Base-by-base conservation (phyloP, 805 yeast genomes). In the Kluyveromyces aestuarii region DNA sequence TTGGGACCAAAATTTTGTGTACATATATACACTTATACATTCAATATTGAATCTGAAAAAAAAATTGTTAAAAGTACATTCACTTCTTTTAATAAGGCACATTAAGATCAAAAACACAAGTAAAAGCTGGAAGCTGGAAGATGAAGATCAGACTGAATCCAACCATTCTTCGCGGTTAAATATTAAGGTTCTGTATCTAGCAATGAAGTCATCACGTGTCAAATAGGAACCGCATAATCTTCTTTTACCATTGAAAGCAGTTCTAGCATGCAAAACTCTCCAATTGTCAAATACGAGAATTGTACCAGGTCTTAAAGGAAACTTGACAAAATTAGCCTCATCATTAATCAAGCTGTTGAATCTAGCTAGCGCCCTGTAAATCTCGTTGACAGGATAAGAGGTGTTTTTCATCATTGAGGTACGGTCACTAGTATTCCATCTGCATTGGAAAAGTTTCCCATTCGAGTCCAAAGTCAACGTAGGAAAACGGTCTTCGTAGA, bases 391-490 rank as follows among this genome's bases (percentile, higher is more conserved):
- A 10, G 68, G 67, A 37, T 61, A 56, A 17, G 59, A 45, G 1
- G 76, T 73, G 62, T 78, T 66, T 9, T 64, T 65, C 55, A 74
- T 74, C 81, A 79, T 75, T 17, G 82, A 71, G 1, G 86, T 80
- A 35, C 89, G 68, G 60, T 82, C 89, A 50, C 80, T 77, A 60
- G 79, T 82, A 64, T 82, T 82, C 87, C 87, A 82, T 21, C 87
- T 71, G 13, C 81, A 76, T 61, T 82, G 87, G 30, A 76, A 62
- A 52, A 82, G 68, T 30, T 79, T 69, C 2, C 81, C 82, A 3
- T 71, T 56, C 11, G 50, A 49, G 53, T 76, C 77, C 49, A 79
- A 72, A 58, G 76, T 79, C 62, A 83, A 74, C 2, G 82, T 71
- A 6, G 87, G 85, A 55, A 73, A 76, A 2, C 80, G 70, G 37